Conservation (phyloP, 768 basidiomycete genomes). For the Lactarius akahatsu region DNA sequence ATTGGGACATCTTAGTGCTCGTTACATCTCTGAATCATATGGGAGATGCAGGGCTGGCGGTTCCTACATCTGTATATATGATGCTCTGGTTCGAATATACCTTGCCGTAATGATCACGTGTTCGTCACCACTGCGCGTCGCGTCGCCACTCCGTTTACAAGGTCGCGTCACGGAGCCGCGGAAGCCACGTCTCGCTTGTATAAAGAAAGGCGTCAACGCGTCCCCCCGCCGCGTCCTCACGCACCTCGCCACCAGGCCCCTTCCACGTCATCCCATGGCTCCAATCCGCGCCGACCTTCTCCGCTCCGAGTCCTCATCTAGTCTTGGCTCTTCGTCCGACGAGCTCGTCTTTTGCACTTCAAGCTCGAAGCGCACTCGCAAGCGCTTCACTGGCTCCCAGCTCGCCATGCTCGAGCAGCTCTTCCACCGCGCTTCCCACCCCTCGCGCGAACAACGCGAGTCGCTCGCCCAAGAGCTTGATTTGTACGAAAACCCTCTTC, state of each 20-base stretch:
- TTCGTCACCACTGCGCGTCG: neutral
- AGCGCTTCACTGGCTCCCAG: slow-evolving; percentile 29
- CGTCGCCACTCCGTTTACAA: slow-evolving; percentile 20
- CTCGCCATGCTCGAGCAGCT: slow-evolving; percentile 29
- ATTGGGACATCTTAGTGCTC: slow-evolving; percentile 29
- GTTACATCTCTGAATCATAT: slow-evolving; percentile 6
- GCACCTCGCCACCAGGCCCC: slow-evolving; percentile 5
- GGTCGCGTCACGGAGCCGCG: slow-evolving; percentile 18
- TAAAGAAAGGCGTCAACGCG: slow-evolving; percentile 11
- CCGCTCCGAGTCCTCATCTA: slow-evolving; percentile 26
- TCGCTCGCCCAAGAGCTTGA: slow-evolving; percentile 25
- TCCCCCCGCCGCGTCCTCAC: neutral
- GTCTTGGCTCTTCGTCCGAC: slow-evolving; percentile 24
- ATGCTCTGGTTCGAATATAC: too few species aligned
- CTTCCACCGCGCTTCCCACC: slow-evolving; percentile 27
- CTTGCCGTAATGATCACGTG: slow-evolving; percentile 1
- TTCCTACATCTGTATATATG: slow-evolving; percentile 21
- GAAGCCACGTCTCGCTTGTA: slow-evolving; percentile 1
- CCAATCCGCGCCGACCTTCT: slow-evolving; percentile 10
- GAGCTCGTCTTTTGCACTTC: slow-evolving; percentile 10
- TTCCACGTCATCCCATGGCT: slow-evolving; percentile 14
- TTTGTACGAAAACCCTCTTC: slow-evolving; percentile 13
- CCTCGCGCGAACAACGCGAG: slow-evolving; percentile 30
- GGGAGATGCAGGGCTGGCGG: slow-evolving; percentile 28
- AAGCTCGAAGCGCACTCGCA: slow-evolving; percentile 26